Conservation (phyloP, 2,329 filamentous ascomycete genomes). For the Claviceps sp. region DNA sequence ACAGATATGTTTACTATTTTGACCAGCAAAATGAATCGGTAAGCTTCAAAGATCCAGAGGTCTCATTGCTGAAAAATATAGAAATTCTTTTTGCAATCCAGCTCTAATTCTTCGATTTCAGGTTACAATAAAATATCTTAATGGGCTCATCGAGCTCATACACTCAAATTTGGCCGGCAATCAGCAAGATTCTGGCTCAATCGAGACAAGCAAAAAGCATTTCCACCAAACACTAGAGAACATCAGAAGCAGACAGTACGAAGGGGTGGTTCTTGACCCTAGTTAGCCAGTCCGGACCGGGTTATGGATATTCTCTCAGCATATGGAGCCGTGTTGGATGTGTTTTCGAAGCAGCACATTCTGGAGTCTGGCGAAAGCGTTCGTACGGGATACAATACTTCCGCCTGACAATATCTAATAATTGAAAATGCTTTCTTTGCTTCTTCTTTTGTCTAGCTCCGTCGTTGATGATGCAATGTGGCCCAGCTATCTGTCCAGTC, state of each 20-base stretch:
- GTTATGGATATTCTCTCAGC: neutral
- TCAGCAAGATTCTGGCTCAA: constrained; percentile 62
- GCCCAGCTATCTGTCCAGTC: neutral
- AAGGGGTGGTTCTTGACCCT: constrained; percentile 68
- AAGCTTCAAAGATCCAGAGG: constrained; percentile 14
- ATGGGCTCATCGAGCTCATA: constrained; percentile 94
- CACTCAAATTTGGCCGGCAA: constrained; percentile 88
- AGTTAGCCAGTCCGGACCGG: constrained; percentile 17
- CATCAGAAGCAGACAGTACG: constrained; percentile 81
- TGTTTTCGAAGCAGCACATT: neutral
- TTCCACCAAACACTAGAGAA: constrained; percentile 93
- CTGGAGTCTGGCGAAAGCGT: constrained; percentile 2
- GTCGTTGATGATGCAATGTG: neutral
- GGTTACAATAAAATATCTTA: constrained; percentile 94
- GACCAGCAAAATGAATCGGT: constrained; percentile 97
- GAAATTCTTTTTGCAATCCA: neutral
- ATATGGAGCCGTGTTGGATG: constrained; percentile 1
- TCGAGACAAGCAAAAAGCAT: constrained; percentile 85
- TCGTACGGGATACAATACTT: constrained; percentile 5
- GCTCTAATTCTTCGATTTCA: constrained; percentile 15
- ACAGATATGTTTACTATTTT: constrained; percentile 98
- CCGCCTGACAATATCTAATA: constrained; percentile 2
- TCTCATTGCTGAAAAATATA: neutral
- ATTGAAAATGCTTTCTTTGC: neutral
- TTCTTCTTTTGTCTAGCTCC: neutral